A percentile compares a stretch with the other conserved stretches of the same genome.
phyloP scores from a whole-genome alignment of 805 yeast genomes.

The Candida ponderosae region DNA sequence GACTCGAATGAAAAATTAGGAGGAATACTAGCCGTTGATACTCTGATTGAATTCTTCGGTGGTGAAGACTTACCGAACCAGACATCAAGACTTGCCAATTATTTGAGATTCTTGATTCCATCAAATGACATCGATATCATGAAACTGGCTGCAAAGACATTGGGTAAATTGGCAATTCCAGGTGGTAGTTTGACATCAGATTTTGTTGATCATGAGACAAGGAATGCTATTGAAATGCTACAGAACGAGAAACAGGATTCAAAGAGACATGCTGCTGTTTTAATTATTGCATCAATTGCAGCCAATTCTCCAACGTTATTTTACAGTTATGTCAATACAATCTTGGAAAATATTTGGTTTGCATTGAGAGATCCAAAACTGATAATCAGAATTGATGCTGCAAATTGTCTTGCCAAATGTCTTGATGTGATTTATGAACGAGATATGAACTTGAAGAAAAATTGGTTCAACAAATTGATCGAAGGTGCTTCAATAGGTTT shows the following conservation, averaged over 20 bases:
- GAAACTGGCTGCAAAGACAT: constrained; percentile 77
- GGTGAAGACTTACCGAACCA: constrained; percentile 84
- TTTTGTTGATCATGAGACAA: constrained; percentile 88
- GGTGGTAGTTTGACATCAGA: constrained; percentile 89
- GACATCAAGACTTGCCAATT: constrained; percentile 87
- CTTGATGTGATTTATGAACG: constrained; percentile 72
- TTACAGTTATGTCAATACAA: constrained; percentile 68
- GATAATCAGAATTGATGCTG: constrained; percentile 75
- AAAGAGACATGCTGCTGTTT: constrained; percentile 84
- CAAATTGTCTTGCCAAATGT: constrained; percentile 70
- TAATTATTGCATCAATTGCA: constrained; percentile 77
- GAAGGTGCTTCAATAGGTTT: constrained; percentile 61
- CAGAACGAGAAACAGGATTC: constrained; percentile 81
- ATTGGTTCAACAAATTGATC: constrained; percentile 68
- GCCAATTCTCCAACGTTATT: constrained; percentile 79
- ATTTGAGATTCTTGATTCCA: constrained; percentile 70
- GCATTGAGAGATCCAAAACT: constrained; percentile 77
- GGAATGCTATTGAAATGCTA: constrained; percentile 84
- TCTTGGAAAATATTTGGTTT: constrained; percentile 79
- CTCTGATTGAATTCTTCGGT: constrained; percentile 76
- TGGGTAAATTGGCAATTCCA: constrained; percentile 84
- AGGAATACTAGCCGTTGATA: constrained; percentile 85
- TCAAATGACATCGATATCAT: constrained; percentile 79
- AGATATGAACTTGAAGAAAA: constrained; percentile 59
- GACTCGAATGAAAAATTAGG: constrained; percentile 73